A percentile compares a stretch with the other conserved stretches of the same genome.
Evolutionary conservation across 176 grass and related monocot genomes (phyloP).

Genomic region (Lolium perenne): DNA sequence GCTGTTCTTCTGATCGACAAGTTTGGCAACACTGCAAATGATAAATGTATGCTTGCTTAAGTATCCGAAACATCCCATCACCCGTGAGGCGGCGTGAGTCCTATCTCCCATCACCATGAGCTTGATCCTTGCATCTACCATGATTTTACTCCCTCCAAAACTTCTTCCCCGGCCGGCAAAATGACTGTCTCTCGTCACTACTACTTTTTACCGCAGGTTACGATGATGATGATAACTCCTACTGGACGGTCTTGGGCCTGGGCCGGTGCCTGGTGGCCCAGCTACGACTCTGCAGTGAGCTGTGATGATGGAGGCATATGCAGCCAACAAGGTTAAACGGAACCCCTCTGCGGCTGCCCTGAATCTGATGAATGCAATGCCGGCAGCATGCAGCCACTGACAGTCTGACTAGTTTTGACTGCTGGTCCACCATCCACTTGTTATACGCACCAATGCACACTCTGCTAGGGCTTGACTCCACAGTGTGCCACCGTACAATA

Average conservation of each 20-base stretch:
- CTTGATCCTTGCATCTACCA: background rate
- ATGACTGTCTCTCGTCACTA: background rate
- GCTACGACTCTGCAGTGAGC: background rate
- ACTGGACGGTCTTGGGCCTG: background rate
- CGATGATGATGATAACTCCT: background rate
- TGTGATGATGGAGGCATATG: constrained; percentile 1
- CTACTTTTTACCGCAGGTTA: background rate
- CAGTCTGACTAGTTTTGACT: constrained; percentile 25
- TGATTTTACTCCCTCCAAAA: too few relatives aligned
- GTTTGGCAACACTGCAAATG: too few relatives aligned
- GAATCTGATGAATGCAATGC: constrained; percentile 23
- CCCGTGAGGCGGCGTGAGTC: too few relatives aligned
- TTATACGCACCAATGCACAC: background rate
- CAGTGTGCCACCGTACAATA: background rate
- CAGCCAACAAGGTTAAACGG: background rate
- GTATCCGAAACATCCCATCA: too few relatives aligned
- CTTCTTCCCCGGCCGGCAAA: background rate
- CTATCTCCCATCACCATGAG: background rate
- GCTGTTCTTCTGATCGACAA: background rate
- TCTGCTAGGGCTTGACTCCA: background rate
- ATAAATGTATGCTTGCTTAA: too few relatives aligned
- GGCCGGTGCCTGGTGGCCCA: constrained; percentile 1
- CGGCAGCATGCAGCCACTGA: background rate
- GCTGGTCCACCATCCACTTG: background rate
- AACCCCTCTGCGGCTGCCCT: background rate